phyloP scores from a whole-genome alignment of 495 filamentous ascomycete genomes.

The Aspergillus sclerotiicarbonarius region DNA sequence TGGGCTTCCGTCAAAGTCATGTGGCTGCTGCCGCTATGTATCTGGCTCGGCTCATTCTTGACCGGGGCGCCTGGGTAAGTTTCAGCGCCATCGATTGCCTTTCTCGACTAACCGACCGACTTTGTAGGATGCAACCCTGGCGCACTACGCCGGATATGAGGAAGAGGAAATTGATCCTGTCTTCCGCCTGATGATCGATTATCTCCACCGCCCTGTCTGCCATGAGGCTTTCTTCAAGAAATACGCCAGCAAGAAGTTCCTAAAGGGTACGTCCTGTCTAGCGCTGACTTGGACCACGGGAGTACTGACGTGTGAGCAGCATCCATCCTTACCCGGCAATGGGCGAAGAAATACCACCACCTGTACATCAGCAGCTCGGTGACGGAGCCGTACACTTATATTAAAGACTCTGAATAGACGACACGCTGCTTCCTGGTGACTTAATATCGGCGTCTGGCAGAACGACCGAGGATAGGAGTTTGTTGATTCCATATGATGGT shows the following conservation, averaged over 20 bases:
- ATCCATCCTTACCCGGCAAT: constrained; percentile 85
- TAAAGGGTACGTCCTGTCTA: constrained; percentile 69
- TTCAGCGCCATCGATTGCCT: neutral
- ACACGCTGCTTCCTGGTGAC: constrained; percentile 25
- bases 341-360: constrained; percentile 75
- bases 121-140: constrained; percentile 74
- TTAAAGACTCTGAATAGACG: constrained; percentile 39
- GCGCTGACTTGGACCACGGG: neutral
- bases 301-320: constrained; percentile 49
- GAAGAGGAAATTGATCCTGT: constrained; percentile 92
- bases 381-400: constrained; percentile 36
- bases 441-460: constrained; percentile 18
- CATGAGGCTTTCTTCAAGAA: constrained; percentile 99
- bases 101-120: constrained; percentile 21
- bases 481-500: constrained; percentile 44
- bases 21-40: constrained; percentile 94
- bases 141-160: constrained; percentile 89
- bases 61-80: constrained; percentile 86
- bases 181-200: constrained; percentile 91
- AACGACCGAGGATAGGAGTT: constrained; percentile 28
- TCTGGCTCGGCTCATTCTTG: constrained; percentile 81
- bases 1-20: constrained; percentile 81
- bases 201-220: constrained; percentile 79
- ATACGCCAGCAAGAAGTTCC: constrained; percentile 97
- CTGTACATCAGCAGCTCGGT: constrained; percentile 43